A percentile compares a stretch with the other conserved stretches of the same genome.
Conservation (phyloP, 352 stramenopile species). For the Chrysophaeum taylorii region DNA sequence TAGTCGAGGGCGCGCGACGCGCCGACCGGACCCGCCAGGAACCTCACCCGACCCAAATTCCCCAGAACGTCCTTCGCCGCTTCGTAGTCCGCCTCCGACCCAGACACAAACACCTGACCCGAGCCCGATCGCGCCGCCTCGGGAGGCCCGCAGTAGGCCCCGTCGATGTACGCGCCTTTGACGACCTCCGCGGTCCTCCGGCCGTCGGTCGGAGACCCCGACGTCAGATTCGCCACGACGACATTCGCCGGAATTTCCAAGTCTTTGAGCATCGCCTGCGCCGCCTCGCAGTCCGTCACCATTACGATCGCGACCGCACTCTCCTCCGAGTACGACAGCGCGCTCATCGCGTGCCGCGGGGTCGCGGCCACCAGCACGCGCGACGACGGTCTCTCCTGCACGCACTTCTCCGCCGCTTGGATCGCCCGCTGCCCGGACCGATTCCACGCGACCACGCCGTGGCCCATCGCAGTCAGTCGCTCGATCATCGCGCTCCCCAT, state of each 20-base stretch:
- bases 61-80: background rate
- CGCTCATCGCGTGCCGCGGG: background rate
- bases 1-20: conserved; percentile 1
- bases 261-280: background rate
- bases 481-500: background rate
- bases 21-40: conserved; percentile 1
- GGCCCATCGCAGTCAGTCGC: background rate
- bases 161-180: background rate
- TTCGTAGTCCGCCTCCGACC: background rate
- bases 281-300: background rate
- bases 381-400: background rate
- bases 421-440: background rate
- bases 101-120: conserved; percentile 7
- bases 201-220: background rate
- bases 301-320: background rate
- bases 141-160: conserved; percentile 7
- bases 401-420: background rate
- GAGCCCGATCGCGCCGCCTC: background rate
- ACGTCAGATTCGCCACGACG: conserved; percentile 1
- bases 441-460: background rate
- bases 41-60: background rate
- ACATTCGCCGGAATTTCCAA: background rate
- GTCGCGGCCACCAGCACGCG: background rate
- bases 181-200: background rate
- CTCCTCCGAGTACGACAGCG: background rate